Evolutionary conservation across 1,139 yeast genomes (phyloP), one percentile per base, ranked within the genome.

Genomic region (Suhomyces bolitotheri): DNA sequence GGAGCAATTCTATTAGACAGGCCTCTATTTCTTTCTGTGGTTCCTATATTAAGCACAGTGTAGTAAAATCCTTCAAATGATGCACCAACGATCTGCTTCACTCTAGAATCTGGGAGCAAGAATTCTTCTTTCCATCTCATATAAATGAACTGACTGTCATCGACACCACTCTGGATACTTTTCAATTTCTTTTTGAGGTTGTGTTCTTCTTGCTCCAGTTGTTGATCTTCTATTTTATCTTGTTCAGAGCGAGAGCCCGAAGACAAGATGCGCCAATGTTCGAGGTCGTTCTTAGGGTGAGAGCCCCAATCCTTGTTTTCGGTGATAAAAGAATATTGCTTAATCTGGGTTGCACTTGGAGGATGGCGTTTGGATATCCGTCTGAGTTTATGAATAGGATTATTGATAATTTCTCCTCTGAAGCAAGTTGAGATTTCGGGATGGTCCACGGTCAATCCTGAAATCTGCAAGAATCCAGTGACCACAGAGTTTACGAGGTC

Each of bases 81-180:
- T 0, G 96, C 97, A 13, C 94, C 95, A 27, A 74, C 72, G 21
- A 83, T 76, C 40, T 69, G 75, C 45, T 74, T 78, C n/a, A 82
- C 66, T 34, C 78, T 63, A 14, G 89, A 80, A 59, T 89, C 95
- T 0, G 96, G 95, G 9, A 86, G 80, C 43, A 89, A 63, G 52
- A 87, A 88, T 51, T 80, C 78, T 57, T 90, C 97, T 60, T 90
- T 90, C 97, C 97, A 90, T 47, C 97, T 72, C 97, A 90, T 90
- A 56, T 80, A 90, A 5, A 90, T 64, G 51, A 71, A 78, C 45
- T 72, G 69, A 61, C 56, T 42, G 46, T 58, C 60, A 20, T 45
- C 53, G 21, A 52, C 43, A 14, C 66, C 67, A 10, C 51, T 41
- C 41, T 63, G 67, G 28, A 69, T 66, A 25, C 45, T 47, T 15